These are phyloP conservation scores for Allium sativum DNA, from an alignment of 106 monocot species.

Conservation along the genomic window DNA sequence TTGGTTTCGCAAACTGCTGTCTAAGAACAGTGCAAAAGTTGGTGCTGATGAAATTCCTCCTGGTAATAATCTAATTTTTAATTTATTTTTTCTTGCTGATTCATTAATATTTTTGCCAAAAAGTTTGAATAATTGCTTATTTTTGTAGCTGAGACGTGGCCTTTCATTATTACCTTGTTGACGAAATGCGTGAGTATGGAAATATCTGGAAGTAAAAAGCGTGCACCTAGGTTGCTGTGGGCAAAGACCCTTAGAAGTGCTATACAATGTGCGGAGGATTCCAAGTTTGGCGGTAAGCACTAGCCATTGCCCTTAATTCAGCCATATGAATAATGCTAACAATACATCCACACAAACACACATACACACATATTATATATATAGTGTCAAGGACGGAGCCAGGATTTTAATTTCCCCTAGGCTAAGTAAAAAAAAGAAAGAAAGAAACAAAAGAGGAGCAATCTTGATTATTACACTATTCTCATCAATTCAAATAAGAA, in stretches of 20 bases:
- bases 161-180: conserved; percentile 54
- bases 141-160: conserved; percentile 74
- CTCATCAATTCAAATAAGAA: no score
- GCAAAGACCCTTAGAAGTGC: conserved; percentile 68
- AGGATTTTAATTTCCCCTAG: no score
- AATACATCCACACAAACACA: no score
- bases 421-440: no score
- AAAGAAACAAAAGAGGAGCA: no score
- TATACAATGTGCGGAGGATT: conserved; percentile 64
- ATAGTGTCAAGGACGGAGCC: no score
- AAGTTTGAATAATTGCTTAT: conserved; percentile 4
- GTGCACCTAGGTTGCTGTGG: conserved; percentile 40
- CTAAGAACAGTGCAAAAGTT: conserved; percentile 43
- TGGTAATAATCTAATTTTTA: conserved; percentile 16
- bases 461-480: no score
- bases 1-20: conserved; percentile 59
- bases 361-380: no score
- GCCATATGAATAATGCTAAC: no score
- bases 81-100: background rate
- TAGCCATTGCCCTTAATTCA: no score
- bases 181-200: conserved; percentile 55
- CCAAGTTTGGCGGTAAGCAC: conserved; percentile 53
- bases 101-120: no score
- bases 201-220: conserved; percentile 59
- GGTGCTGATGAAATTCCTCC: conserved; percentile 42